Evolutionary conservation across 495 filamentous ascomycete genomes (phyloP).

Genomic region (Aspergillus avenaceus): DNA sequence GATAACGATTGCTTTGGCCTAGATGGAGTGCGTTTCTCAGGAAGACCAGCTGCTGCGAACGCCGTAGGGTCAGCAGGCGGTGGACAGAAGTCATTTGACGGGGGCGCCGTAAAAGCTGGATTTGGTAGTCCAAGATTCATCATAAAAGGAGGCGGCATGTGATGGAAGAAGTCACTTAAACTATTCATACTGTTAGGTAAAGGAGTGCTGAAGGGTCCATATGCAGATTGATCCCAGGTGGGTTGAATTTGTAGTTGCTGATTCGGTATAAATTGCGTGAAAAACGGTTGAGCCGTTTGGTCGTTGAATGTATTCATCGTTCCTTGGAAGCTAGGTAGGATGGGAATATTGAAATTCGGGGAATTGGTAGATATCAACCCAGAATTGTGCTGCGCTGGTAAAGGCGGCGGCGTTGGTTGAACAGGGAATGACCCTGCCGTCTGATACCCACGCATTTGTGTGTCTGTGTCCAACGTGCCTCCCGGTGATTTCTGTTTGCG

Average conservation of each 20-base stretch:
- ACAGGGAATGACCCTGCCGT: neutral
- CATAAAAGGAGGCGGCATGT: slow-evolving; percentile 8
- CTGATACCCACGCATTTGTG: neutral
- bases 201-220: slow-evolving; percentile 14
- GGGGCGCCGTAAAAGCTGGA: neutral
- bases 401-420: neutral
- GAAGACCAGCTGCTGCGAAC: neutral
- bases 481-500: neutral
- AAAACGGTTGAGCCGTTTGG: slow-evolving; percentile 5
- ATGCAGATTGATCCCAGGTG: slow-evolving; percentile 2
- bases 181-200: slow-evolving; percentile 12
- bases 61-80: slow-evolving; percentile 7
- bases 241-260: slow-evolving; percentile 8
- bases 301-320: neutral
- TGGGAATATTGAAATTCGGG: neutral
- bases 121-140: slow-evolving; percentile 9
- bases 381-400: neutral
- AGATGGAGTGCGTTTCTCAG: neutral
- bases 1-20: neutral
- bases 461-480: neutral
- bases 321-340: slow-evolving; percentile 4
- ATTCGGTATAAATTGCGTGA: slow-evolving; percentile 2
- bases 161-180: slow-evolving; percentile 2
- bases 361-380: neutral
- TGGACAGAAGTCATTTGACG: slow-evolving; percentile 1